Evolutionary conservation across 2,329 filamentous ascomycete genomes (phyloP).

Genomic region (Bipolaris cookei): DNA sequence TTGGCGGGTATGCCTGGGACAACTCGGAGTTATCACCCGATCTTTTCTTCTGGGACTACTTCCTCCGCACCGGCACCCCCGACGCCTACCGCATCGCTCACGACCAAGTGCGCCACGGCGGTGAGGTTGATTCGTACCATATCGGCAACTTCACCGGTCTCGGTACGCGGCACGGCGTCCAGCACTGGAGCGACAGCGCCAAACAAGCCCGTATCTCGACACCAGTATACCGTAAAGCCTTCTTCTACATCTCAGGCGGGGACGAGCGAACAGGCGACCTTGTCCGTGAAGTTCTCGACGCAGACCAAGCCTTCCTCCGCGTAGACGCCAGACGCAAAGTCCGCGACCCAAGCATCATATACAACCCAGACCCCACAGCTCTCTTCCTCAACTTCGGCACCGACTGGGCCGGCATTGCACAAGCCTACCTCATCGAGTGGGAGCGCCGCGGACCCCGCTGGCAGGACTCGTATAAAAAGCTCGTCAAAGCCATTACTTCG

Average conservation of each 20-base stretch:
- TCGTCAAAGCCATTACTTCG: constrained; percentile 57
- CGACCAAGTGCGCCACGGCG: constrained; percentile 63
- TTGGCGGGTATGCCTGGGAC: constrained; percentile 70
- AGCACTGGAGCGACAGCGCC: constrained; percentile 66
- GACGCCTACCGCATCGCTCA: constrained; percentile 67
- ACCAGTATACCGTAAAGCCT: constrained; percentile 63
- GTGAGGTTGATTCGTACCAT: constrained; percentile 69
- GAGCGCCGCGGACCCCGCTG: constrained; percentile 62
- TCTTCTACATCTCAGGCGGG: constrained; percentile 63
- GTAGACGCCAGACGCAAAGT: constrained; percentile 67
- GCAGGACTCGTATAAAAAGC: constrained; percentile 60
- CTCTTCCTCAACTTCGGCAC: constrained; percentile 63
- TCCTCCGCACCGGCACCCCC: constrained; percentile 63
- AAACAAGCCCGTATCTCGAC: constrained; percentile 68
- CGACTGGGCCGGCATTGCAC: constrained; percentile 65
- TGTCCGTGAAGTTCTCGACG: constrained; percentile 59
- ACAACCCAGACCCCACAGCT: constrained; percentile 50
- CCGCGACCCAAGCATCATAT: constrained; percentile 59
- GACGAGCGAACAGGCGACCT: constrained; percentile 64
- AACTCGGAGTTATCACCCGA: constrained; percentile 69
- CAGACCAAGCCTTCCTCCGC: constrained; percentile 59
- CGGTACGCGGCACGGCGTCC: constrained; percentile 67
- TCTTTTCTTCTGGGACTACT: constrained; percentile 68
- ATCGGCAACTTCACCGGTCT: constrained; percentile 64
- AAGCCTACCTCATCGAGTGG: constrained; percentile 66